Evolutionary conservation across 345 rosid species (phyloP).

Genomic region (Rhizophora apiculata): DNA sequence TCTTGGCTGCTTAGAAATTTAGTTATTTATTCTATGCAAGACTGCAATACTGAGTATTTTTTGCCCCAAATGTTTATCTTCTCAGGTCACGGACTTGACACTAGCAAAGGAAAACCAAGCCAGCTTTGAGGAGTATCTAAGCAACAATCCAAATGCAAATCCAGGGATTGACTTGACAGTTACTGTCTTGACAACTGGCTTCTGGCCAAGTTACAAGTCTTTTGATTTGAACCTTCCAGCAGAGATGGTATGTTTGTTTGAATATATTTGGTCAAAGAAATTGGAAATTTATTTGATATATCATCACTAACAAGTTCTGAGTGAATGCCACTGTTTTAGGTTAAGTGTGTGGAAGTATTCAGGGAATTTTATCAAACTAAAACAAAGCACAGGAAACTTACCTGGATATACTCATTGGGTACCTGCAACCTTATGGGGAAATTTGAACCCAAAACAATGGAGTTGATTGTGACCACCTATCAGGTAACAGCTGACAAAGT

Average conservation of each 20-base stretch:
- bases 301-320: not conserved
- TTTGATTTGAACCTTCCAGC: slow-evolving; percentile 36
- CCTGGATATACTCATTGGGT: slow-evolving; percentile 69
- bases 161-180: slow-evolving; percentile 39
- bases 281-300: too few relatives aligned
- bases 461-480: slow-evolving; percentile 51
- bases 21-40: not conserved
- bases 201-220: slow-evolving; percentile 40
- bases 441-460: slow-evolving; percentile 56
- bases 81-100: slow-evolving; percentile 36
- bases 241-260: slow-evolving; percentile 24
- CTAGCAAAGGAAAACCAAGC: slow-evolving; percentile 32
- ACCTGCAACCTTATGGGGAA: slow-evolving; percentile 58
- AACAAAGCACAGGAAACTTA: slow-evolving; percentile 55
- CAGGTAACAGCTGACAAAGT: slow-evolving; percentile 19
- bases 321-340: slow-evolving; percentile 15
- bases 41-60: not conserved
- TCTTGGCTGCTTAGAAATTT: not conserved
- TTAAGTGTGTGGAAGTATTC: slow-evolving; percentile 52
- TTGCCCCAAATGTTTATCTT: not conserved
- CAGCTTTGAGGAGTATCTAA: slow-evolving; percentile 29
- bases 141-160: slow-evolving; percentile 24
- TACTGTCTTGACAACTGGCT: slow-evolving; percentile 36
- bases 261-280: not conserved
- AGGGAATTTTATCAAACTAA: slow-evolving; percentile 52